Evolutionary conservation across 1,139 yeast species (phyloP).

Genomic region (Protomyces lactucae-debilis): DNA sequence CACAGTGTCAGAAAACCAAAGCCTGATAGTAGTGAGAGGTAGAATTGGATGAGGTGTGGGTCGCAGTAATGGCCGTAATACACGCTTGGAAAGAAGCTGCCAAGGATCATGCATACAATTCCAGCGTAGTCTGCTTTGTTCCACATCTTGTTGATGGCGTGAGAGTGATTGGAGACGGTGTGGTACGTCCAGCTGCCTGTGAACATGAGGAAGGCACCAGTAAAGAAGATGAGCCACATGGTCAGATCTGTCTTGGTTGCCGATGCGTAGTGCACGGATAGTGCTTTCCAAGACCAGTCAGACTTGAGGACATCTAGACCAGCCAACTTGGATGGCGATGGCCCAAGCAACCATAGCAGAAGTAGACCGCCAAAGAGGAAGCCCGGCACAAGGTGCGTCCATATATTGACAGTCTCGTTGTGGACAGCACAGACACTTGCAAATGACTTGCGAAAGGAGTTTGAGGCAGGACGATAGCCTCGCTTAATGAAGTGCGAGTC

Average conservation of each 20-base stretch:
- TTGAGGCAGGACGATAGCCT: constrained; percentile 73
- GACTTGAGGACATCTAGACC: not conserved
- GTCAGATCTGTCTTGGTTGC: constrained; percentile 43
- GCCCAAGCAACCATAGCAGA: constrained; percentile 1
- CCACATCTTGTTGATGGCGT: constrained; percentile 55
- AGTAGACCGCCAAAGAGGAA: constrained; percentile 34
- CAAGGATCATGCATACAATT: constrained; percentile 66
- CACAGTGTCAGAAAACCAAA: constrained; percentile 62
- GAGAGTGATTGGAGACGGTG: constrained; percentile 70
- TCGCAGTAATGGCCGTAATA: constrained; percentile 61
- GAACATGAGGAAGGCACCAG: constrained; percentile 58
- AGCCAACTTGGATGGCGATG: not conserved
- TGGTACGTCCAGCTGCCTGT: constrained; percentile 74
- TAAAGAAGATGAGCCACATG: constrained; percentile 46
- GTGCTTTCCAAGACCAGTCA: not conserved
- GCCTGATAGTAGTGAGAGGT: constrained; percentile 48
- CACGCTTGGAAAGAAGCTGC: constrained; percentile 68
- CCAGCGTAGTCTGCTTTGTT: constrained; percentile 85
- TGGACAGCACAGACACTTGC: constrained; percentile 63
- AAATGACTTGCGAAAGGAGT: constrained; percentile 50
- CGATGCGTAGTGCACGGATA: not conserved
- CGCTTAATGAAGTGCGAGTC: constrained; percentile 72
- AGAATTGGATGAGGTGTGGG: constrained; percentile 43
- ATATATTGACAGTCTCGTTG: constrained; percentile 77
- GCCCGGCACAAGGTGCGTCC: constrained; percentile 71